Evolutionary conservation across 2,329 filamentous ascomycete genomes (phyloP), one percentile per base, ranked within the genome.

Genomic region (Cordyceps militaris): DNA sequence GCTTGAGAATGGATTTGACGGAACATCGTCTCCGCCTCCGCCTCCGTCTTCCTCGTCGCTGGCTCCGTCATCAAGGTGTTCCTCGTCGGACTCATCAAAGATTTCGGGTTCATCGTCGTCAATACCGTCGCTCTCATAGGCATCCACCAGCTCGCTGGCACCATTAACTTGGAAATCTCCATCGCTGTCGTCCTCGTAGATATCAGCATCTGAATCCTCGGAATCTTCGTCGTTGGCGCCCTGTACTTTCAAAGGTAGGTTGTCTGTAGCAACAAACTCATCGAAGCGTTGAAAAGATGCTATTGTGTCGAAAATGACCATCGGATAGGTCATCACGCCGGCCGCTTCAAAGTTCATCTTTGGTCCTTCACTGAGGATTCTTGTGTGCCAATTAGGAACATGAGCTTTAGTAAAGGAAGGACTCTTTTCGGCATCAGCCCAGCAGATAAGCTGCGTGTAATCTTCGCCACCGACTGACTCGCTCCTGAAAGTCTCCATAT

Each of bases 101-200:
- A 61, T 57, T 16, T 71, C 66, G 1, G 64, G 58, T 13, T 72
- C 65, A 9, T 66, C 65, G 48, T 74, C 72, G 38, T 74, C 72
- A 7, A 75, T 74, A 0, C 71, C 71, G 0, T 73, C 71, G 44
- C 72, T 73, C 40, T 75, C 73, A 16, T 75, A 74, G 46, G 70
- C 66, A 30, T 72, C 63, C 9, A 13, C 47, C 23, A 14, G 23
- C n/a, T 19, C 44, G 16, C 23, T 23, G 3, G 36, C 16, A 2
- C 61, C 47, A 19, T 65, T 62, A 1, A 56, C 43, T 0, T 63
- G 62, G 1, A 56, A 57, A 0, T 66, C 63, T 0, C 62, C 61
- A n/a, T 61, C 46, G 4, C 5, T 50, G 0, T 66, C 64, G 0
- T 62, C 61, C n/a, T 58, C 43, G 13, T 55, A 55, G 1, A 49